Conservation (phyloP, 1,284 basidiomycete genomes). For the Neonothopanus nambi region DNA sequence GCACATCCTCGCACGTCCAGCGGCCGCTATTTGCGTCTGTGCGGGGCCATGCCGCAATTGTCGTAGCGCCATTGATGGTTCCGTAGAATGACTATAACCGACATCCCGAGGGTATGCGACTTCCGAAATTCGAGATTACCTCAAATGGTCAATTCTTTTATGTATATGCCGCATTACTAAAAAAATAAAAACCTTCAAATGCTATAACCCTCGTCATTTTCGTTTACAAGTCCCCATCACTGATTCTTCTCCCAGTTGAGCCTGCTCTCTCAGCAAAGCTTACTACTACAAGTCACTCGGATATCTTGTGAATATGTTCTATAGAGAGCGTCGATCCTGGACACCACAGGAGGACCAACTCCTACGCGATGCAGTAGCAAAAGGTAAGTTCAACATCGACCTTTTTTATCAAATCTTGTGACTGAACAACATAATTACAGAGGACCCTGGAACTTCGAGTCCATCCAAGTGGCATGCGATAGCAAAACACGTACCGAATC, state of each 20-base stretch:
- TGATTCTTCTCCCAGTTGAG: not conserved
- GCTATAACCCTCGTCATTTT: not conserved
- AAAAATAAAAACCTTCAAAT: not conserved
- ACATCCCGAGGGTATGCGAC: too few species aligned
- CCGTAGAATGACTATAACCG: too few species aligned
- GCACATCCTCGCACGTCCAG: too few species aligned
- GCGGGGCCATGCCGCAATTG: too few species aligned
- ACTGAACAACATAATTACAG: slow-evolving; percentile 26
- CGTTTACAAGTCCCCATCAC: too few species aligned
- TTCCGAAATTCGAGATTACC: not conserved
- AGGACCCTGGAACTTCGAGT: slow-evolving; percentile 41
- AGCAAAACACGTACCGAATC: slow-evolving; percentile 27
- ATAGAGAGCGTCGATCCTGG: slow-evolving; percentile 55
- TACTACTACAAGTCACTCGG: not conserved
- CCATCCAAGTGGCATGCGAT: slow-evolving; percentile 29
- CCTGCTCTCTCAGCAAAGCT: not conserved
- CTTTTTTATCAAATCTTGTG: not conserved
- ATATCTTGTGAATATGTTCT: too few species aligned
- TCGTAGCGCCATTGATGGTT: too few species aligned
- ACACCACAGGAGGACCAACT: slow-evolving; percentile 55
- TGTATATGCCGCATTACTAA: not conserved
- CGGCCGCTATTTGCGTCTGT: too few species aligned
- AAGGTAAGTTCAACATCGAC: slow-evolving; percentile 34
- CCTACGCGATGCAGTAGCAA: slow-evolving; percentile 49
- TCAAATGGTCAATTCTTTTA: not conserved